Evolutionary conservation across 148 eudicot species (phyloP), one percentile per base, ranked within the genome.

Genomic region (Arbutus unedo): DNA sequence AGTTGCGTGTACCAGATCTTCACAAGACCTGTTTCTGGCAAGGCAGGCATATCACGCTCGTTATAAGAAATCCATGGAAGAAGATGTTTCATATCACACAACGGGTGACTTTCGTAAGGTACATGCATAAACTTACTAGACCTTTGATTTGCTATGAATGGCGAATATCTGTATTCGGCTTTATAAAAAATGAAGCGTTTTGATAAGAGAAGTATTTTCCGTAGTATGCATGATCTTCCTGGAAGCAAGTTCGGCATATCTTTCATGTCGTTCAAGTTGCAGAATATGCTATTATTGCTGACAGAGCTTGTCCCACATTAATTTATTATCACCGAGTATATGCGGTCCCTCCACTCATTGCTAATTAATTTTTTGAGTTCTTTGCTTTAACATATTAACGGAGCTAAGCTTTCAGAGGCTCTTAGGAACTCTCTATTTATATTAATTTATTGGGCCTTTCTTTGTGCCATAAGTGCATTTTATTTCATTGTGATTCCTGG

Each of bases 61-160:
- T 50, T 93, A 83, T 80, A 92, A 93, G 92, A 96, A 85, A 74
- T 94, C 97, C 51, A 86, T 94, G 3, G 98, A 96, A 76, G 98
- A 96, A 84, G 97, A 96, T 88, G 94, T 93, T 10, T 95, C 97
- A 13, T 83, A 93, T 71, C 97, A 94, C 87, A 90, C 93, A 23
- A 77, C 87, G 54, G 99, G 94, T 10, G 95, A 93, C 86, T 90
- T 84, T 88, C 94, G 97, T 72, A 96, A 96, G 98, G 98, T 96
- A 85, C 15, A 54, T 1, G 57, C 18, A 41, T 8, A 38, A 57
- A 55, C 14, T 45, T 67, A 60, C 38, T 54, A 19, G 75, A 50
- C 23, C 79, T 55, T 71, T 78, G 13, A 60, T 5, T 48, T 45
- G 38, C 45, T 55, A 23, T 41, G 47, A 4, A 72, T 75, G 71